These are phyloP conservation scores for Pythium utonaiense DNA, from an alignment of 352 stramenopile genomes.

Conservation along the genomic window DNA sequence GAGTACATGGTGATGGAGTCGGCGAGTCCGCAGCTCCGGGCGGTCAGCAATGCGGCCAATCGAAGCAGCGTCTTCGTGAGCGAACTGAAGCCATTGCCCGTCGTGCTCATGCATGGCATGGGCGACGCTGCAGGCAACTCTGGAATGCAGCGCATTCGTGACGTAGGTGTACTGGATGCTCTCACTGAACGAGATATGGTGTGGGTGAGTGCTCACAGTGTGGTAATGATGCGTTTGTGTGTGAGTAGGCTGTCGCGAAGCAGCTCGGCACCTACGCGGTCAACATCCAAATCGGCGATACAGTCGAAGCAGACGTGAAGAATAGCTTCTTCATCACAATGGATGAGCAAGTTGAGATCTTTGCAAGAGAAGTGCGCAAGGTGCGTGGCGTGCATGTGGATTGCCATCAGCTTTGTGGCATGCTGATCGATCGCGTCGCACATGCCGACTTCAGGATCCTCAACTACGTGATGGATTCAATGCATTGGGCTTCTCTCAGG, in stretches of 20 bases:
- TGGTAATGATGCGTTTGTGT: not conserved
- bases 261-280: constrained; percentile 82
- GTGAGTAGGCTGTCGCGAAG: constrained; percentile 51
- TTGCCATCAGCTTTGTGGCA: too few relatives aligned
- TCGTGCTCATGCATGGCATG: constrained; percentile 93
- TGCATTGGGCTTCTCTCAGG: constrained; percentile 91
- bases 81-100: constrained; percentile 35
- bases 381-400: too few relatives aligned
- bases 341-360: constrained; percentile 88
- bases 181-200: too few relatives aligned
- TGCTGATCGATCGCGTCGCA: not conserved
- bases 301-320: constrained; percentile 79
- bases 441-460: constrained; percentile 75
- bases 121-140: constrained; percentile 90
- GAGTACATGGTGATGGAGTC: constrained; percentile 23
- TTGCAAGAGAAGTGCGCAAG: constrained; percentile 77
- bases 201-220: too few relatives aligned
- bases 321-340: constrained; percentile 94
- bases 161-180: constrained; percentile 29
- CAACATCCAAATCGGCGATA: constrained; percentile 88
- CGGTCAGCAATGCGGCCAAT: constrained; percentile 5
- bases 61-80: constrained; percentile 31
- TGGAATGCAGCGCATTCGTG: constrained; percentile 85
- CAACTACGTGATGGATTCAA: constrained; percentile 90
- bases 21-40: not conserved